Base-by-base conservation (phyloP, 352 stramenopile species). In the Phytopythium mirpurense region DNA sequence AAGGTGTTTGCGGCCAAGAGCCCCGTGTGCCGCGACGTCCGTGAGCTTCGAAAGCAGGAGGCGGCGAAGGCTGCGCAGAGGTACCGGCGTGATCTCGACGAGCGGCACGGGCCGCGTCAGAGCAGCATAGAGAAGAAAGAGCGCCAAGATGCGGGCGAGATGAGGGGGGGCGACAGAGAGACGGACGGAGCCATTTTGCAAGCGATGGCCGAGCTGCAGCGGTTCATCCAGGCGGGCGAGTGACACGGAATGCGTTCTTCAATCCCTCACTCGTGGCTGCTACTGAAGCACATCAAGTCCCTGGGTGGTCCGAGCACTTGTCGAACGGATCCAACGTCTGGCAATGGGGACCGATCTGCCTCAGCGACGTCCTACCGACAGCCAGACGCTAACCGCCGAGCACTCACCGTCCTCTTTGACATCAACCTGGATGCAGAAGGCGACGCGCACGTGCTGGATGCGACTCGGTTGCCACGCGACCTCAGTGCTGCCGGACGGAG, bases 401-500 rank as follows among this genome's bases (percentile, higher is more conserved):
- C 29, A 9, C 5, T 32, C n/a, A n/a, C n/a, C n/a, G n/a, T 78
- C 16, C 19, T 72, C 37, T 78, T 78, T 23, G 60, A 66, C 29
- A 46, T 56, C 21, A 19, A 62, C 11, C 54, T 72, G 11, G 50
- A 74, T 19, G 37, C 50, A 0, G 46, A 48, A 11, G 59, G 52
- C 15, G 75, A 78, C 56, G 19, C 82, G 29, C 56, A 63, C 29
- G 80, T 88, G 14, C 55, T 96, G n/a, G 49, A 73, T 41, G 73
- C 73, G 15, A 98, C 89, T 54, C 80, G 87, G 29, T 69, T 98
- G 19, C 45, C 63, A 5, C 67, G 84, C 37, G 93, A 98, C 61
- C 62, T 98, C 7, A 62, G 63, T 93, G 6, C 71, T 98, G n/a
- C 77, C 88, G 2, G 63, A 83, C 44, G 90, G 92, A 15, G 94